Evolutionary conservation across 2,329 filamentous ascomycete genomes (phyloP), one percentile per base, ranked within the genome.

Genomic region (Metarhizium anisopliae): DNA sequence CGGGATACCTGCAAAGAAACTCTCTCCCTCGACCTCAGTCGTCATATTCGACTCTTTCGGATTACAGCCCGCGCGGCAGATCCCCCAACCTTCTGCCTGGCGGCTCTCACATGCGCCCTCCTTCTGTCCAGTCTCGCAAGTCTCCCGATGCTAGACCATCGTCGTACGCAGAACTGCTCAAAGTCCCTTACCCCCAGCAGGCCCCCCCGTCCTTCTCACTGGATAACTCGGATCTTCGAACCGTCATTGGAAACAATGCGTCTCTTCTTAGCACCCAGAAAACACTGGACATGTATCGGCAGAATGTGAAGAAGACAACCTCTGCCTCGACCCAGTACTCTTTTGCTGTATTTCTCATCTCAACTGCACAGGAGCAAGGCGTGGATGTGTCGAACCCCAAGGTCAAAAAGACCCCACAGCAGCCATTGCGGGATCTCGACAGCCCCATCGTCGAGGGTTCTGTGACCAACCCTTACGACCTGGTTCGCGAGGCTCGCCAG

Each of bases 251-350:
- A 49, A 87, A 84, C 67, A 95, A 95, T 74, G 93, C 93, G 3
- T 96, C 92, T 20, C 79, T 99, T 13, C 81, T 99, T 35, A 92
- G 90, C 66, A 87, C 90, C 38, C 89, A 93, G 67, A 92, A 97
- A 73, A 99, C 94, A 2, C 81, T 99, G 51, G 92, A 97, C 55
- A 96, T 97, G 93, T 99, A 99, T 70, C 83, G 93, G 49, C 86
- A 87, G 55, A 99, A 97, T 66, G 90, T 96, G 57, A 97, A 96
- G 75, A 99, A 99, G 76, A 95, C 94, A 2, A 94, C 88, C 59
- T 91, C 96, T 70, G 80, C 86, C 16, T 86, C 88, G 4, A 89
- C 95, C 38, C 91, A 96, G 70, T 97, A 97, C 70, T 94, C 95
- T 35, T 97, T 99, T 72, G 94, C 94, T 2, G 82, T 97, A 42